Conservation (phyloP, 805 yeast species). For the Ogataea parapolymorpha region DNA sequence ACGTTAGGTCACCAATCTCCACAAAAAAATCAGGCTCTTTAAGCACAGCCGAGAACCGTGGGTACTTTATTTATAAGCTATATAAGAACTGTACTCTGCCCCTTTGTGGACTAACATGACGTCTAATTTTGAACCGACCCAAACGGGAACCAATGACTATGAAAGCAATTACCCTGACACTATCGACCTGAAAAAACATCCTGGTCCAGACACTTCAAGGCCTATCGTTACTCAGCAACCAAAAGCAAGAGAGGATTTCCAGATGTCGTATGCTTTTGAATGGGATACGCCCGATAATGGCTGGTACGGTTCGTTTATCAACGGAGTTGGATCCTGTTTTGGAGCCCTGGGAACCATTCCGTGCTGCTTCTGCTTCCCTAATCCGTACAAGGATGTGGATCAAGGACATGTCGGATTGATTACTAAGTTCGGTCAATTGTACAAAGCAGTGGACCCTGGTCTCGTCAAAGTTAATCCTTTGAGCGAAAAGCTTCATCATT, state of each 20-base stretch:
- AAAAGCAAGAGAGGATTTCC: conserved; percentile 22
- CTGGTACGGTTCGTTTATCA: conserved; percentile 37
- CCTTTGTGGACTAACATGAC: not conserved
- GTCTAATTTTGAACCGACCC: not conserved
- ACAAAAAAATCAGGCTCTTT: too few species aligned
- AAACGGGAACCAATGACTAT: not conserved
- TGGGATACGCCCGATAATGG: conserved; percentile 35
- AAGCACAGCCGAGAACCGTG: not conserved
- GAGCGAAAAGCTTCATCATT: conserved; percentile 50
- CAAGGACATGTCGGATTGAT: conserved; percentile 71
- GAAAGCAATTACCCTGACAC: not conserved
- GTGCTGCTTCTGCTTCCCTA: conserved; percentile 49
- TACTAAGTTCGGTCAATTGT: conserved; percentile 62
- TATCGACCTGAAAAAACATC: not conserved
- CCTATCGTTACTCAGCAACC: conserved; percentile 20
- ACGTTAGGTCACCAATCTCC: not conserved
- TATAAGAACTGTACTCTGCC: not conserved
- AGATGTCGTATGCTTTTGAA: conserved; percentile 30
- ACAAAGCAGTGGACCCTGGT: conserved; percentile 68
- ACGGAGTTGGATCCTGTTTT: conserved; percentile 41
- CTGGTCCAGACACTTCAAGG: not conserved
- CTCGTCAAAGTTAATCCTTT: conserved; percentile 61
- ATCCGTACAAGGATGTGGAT: conserved; percentile 56
- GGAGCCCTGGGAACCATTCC: conserved; percentile 58
- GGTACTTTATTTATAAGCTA: not conserved